These are phyloP conservation scores for Hypoxylon sp. DNA, from an alignment of 2,329 filamentous ascomycete genomes.

Conservation along the genomic window DNA sequence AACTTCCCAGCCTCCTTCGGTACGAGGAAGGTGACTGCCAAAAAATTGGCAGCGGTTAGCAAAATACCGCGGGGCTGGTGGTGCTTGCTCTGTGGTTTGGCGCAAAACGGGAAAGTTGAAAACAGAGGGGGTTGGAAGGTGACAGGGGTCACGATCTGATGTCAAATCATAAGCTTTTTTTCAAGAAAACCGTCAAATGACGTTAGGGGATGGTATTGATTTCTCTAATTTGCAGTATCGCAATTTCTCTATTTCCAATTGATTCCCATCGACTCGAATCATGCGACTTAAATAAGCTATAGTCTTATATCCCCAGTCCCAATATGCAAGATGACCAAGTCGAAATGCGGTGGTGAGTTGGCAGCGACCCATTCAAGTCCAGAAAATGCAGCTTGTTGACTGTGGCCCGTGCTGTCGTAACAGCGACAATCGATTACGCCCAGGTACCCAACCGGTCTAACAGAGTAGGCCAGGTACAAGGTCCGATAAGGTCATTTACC, in stretches of 20 bases:
- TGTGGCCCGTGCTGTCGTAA: conserved; percentile 37
- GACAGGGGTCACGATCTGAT: conserved; percentile 45
- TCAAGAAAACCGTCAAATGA: conserved; percentile 15
- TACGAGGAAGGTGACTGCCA: conserved; percentile 42
- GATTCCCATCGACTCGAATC: conserved; percentile 20
- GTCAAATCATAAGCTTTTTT: conserved; percentile 28
- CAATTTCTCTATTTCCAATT: conserved; percentile 29
- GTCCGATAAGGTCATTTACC: conserved; percentile 26
- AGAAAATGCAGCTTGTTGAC: conserved; percentile 29
- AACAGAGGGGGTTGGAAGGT: conserved; percentile 51
- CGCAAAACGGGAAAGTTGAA: conserved; percentile 35
- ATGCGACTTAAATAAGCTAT: conserved; percentile 30
- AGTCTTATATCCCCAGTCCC: conserved; percentile 20
- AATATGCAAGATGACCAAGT: conserved; percentile 39
- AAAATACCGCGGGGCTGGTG: conserved; percentile 53
- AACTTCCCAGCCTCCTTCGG: conserved; percentile 50
- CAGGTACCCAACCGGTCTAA: conserved; percentile 26
- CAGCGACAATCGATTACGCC: conserved; percentile 42
- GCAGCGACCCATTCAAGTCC: conserved; percentile 40
- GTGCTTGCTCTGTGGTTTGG: conserved; percentile 32
- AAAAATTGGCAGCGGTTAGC: conserved; percentile 34
- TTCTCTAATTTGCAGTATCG: background rate
- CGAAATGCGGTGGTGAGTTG: conserved; percentile 50
- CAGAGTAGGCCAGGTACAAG: conserved; percentile 23
- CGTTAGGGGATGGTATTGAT: conserved; percentile 1